Evolutionary conservation across 768 basidiomycete species (phyloP).

Genomic region (Phanerochaete carnosa): DNA sequence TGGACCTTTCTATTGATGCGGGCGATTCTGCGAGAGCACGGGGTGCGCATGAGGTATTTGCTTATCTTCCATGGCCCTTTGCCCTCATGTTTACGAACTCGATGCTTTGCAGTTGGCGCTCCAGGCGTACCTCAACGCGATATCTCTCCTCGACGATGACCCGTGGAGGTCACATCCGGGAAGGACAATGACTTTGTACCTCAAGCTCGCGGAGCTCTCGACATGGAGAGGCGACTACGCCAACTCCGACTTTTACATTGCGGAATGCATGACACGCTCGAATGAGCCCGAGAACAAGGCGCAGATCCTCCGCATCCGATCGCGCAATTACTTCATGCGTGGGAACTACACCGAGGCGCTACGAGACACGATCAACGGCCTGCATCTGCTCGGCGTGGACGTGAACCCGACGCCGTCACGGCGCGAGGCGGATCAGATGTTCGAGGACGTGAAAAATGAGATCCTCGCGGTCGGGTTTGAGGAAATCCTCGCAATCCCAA

Average conservation of each 20-base stretch:
- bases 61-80: not conserved
- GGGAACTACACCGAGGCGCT: constrained; percentile 55
- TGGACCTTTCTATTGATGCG: constrained; percentile 61
- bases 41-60: constrained; percentile 68
- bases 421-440: constrained; percentile 58
- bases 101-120: constrained; percentile 47
- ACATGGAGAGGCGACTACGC: constrained; percentile 66
- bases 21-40: constrained; percentile 69
- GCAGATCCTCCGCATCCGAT: constrained; percentile 53
- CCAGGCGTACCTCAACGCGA: constrained; percentile 58
- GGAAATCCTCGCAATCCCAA: constrained; percentile 59
- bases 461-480: constrained; percentile 69
- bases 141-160: constrained; percentile 48
- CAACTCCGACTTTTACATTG: constrained; percentile 48
- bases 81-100: not conserved
- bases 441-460: constrained; percentile 68
- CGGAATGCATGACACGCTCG: constrained; percentile 50
- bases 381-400: constrained; percentile 61
- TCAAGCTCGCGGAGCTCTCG: constrained; percentile 60
- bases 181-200: constrained; percentile 50
- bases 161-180: constrained; percentile 49
- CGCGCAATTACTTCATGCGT: constrained; percentile 61
- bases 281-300: constrained; percentile 53
- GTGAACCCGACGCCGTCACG: constrained; percentile 50
- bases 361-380: constrained; percentile 53